Evolutionary conservation across 345 rosid genomes (phyloP).

Genomic region (Ceriops zippeliana): DNA sequence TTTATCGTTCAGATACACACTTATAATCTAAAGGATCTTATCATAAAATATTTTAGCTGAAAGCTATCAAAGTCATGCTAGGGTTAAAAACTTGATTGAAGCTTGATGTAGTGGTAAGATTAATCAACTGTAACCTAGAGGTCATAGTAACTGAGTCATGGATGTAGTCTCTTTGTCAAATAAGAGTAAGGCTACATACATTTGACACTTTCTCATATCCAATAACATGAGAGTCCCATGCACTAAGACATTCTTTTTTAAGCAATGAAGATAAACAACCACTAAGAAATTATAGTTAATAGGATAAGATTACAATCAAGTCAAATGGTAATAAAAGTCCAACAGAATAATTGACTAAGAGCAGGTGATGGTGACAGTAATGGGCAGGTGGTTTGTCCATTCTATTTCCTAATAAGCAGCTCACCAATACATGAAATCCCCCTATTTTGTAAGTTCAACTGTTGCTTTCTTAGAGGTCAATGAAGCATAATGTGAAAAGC

Average conservation of each 20-base stretch:
- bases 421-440: constrained; percentile 10
- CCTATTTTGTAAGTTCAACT: constrained; percentile 9
- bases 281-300: constrained; percentile 3
- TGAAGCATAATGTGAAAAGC: constrained; percentile 2
- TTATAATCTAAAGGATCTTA: no score
- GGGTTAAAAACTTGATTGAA: not conserved
- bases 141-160: no score
- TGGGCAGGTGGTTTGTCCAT: constrained; percentile 23
- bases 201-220: no score
- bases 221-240: no score
- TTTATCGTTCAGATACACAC: constrained; percentile 8
- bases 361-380: constrained; percentile 4
- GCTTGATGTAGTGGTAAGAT: no score
- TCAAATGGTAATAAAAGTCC: constrained; percentile 10
- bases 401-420: constrained; percentile 2
- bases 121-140: no score
- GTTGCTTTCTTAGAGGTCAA: constrained; percentile 12
- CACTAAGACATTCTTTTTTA: no score
- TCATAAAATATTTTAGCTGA: no score
- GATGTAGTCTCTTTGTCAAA: no score
- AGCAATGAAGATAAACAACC: not conserved
- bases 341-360: constrained; percentile 8
- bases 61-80: not conserved
- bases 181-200: no score
- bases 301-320: constrained; percentile 8